Percentiles rank a stretch among this genome's conserved stretches.
These are phyloP conservation scores for Neonothopanus nambi DNA, from an alignment of 1,284 basidiomycete genomes.

Conservation along the genomic window DNA sequence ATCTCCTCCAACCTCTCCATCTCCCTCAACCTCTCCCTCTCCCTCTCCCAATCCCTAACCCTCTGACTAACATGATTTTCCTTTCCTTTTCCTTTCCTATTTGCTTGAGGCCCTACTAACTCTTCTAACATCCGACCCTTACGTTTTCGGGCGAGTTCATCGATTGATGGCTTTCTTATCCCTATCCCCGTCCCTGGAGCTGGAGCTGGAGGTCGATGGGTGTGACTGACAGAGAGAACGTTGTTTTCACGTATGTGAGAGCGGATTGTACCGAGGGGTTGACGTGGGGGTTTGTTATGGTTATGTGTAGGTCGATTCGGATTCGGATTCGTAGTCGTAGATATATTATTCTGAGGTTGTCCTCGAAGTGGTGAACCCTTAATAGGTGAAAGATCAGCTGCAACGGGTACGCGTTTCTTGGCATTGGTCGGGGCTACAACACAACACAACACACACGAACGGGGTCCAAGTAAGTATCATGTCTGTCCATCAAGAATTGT, in stretches of 20 bases:
- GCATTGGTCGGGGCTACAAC: slow-evolving; percentile 24
- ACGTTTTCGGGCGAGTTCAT: slow-evolving; percentile 12
- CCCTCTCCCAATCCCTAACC: slow-evolving; percentile 59
- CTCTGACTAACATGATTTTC: slow-evolving; percentile 47
- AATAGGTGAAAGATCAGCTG: slow-evolving; percentile 46
- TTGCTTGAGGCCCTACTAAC: slow-evolving; percentile 12
- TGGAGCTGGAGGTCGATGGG: too few species aligned
- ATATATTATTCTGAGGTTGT: slow-evolving; percentile 27
- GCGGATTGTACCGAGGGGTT: slow-evolving; percentile 18
- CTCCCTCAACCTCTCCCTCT: slow-evolving; percentile 54
- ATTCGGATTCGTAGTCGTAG: too few species aligned
- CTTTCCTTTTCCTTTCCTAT: slow-evolving; percentile 29
- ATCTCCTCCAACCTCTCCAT: slow-evolving; percentile 52
- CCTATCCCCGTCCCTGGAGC: slow-evolving; percentile 1
- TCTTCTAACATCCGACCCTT: slow-evolving; percentile 16
- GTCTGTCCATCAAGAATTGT: background rate
- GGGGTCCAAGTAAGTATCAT: background rate
- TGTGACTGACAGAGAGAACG: too few species aligned
- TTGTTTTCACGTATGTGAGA: slow-evolving; percentile 20
- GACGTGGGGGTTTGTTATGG: slow-evolving; percentile 12
- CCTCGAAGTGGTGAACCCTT: slow-evolving; percentile 43
- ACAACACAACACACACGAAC: too few species aligned
- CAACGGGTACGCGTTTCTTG: slow-evolving; percentile 37
- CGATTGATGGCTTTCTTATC: slow-evolving; percentile 8
- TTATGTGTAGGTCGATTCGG: slow-evolving; percentile 26